phyloP scores from a whole-genome alignment of 495 filamentous ascomycete genomes.

The Penicillium salamii region DNA sequence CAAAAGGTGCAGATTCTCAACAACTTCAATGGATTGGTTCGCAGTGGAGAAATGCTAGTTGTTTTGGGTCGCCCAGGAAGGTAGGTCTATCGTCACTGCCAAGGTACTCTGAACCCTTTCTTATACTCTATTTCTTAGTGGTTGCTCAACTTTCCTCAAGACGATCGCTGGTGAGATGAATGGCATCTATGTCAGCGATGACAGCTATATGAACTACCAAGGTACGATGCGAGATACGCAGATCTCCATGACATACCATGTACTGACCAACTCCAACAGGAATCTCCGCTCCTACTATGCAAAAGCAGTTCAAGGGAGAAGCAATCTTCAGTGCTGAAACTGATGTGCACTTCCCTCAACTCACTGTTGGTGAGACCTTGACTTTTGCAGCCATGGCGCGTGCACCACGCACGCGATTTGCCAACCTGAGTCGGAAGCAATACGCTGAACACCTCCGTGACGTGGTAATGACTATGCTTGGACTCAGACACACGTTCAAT shows the following conservation, averaged over 20 bases:
- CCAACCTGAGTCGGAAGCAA: constrained; percentile 47
- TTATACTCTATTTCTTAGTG: too few relatives aligned
- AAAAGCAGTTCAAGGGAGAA: constrained; percentile 54
- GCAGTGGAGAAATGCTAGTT: constrained; percentile 68
- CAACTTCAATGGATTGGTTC: constrained; percentile 61
- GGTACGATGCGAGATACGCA: too few relatives aligned
- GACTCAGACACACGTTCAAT: constrained; percentile 63
- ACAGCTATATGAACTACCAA: constrained; percentile 61
- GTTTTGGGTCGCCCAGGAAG: constrained; percentile 72
- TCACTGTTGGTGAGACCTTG: constrained; percentile 69
- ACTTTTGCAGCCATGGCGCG: constrained; percentile 63
- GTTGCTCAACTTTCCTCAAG: constrained; percentile 65
- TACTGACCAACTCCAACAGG: too few relatives aligned
- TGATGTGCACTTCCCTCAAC: constrained; percentile 69
- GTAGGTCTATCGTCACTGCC: too few relatives aligned
- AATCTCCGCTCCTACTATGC: too few relatives aligned
- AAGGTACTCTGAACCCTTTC: too few relatives aligned
- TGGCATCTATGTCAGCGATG: constrained; percentile 54
- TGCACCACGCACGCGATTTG: constrained; percentile 53
- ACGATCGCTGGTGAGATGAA: constrained; percentile 63
- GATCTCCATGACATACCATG: too few relatives aligned
- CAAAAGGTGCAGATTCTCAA: constrained; percentile 59
- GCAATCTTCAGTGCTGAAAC: constrained; percentile 70
- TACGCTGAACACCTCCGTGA: constrained; percentile 60
- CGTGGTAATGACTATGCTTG: constrained; percentile 67